phyloP scores from a whole-genome alignment of 2,329 filamentous ascomycete genomes.

The Stachybotrys elegans region DNA sequence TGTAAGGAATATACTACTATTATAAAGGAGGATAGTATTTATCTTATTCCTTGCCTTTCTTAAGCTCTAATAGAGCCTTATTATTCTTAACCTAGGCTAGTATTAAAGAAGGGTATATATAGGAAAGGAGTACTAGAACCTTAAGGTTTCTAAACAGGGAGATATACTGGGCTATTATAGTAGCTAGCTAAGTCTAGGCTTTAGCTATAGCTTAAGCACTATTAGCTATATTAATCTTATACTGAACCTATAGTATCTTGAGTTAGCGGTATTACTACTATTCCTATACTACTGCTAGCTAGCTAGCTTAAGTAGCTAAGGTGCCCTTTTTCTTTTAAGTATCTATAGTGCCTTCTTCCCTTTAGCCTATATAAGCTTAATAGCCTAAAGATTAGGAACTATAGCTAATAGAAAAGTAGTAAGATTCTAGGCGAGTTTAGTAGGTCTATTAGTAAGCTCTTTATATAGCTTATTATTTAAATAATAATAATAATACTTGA shows the following conservation, averaged over 20 bases:
- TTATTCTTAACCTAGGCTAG: too few relatives aligned
- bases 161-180: too few relatives aligned
- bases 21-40: too few relatives aligned
- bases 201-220: not conserved
- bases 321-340: not conserved
- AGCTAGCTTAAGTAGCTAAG: not conserved
- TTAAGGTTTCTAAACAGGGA: too few relatives aligned
- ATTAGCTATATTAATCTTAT: too few relatives aligned
- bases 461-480: not conserved
- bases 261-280: not conserved
- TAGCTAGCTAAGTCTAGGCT: not conserved
- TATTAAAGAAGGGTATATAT: too few relatives aligned
- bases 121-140: too few relatives aligned
- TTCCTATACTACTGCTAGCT: not conserved
- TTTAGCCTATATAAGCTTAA: not conserved
- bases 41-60: too few relatives aligned
- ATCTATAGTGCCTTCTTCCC: not conserved
- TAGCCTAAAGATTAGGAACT: not conserved
- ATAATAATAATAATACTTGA: not conserved
- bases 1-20: too few relatives aligned
- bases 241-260: too few relatives aligned
- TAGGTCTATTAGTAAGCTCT: not conserved
- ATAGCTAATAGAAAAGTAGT: not conserved
- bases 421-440: not conserved
- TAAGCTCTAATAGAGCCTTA: too few relatives aligned